Percentiles rank a stretch among this genome's conserved stretches.
These are phyloP conservation scores for Pichia ethanolica DNA, from an alignment of 805 yeast genomes.

Conservation along the genomic window DNA sequence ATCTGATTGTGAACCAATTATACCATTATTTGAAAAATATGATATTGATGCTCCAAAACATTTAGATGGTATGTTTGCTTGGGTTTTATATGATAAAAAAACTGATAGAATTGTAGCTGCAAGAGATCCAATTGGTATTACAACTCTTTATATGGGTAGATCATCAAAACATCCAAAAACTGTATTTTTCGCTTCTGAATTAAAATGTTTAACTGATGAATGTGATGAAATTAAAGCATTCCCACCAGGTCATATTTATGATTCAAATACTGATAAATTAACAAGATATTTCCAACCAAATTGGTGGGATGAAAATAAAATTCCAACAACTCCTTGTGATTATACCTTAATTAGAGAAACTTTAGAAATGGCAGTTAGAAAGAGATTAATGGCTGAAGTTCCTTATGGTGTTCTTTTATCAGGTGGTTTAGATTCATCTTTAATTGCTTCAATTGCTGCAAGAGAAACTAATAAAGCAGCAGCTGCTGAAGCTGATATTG, in stretches of 20 bases:
- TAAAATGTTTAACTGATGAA: constrained; percentile 88
- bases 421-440: constrained; percentile 95
- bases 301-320: constrained; percentile 83
- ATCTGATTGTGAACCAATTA: constrained; percentile 96
- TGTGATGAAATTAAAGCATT: constrained; percentile 89
- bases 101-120: constrained; percentile 91
- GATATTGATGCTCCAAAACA: constrained; percentile 86
- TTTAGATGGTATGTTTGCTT: constrained; percentile 98
- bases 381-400: constrained; percentile 99
- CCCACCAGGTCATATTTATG: constrained; percentile 98
- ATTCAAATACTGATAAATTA: constrained; percentile 77
- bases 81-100: constrained; percentile 78
- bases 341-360: constrained; percentile 63
- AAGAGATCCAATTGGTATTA: constrained; percentile 96
- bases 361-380: constrained; percentile 92
- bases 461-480: constrained; percentile 85
- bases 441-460: constrained; percentile 95
- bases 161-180: constrained; percentile 61
- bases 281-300: constrained; percentile 86
- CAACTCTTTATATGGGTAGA: constrained; percentile 93
- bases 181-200: constrained; percentile 86
- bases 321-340: constrained; percentile 75
- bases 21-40: constrained; percentile 83
- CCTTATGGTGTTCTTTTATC: constrained; percentile 96
- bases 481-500: constrained; percentile 34